Evolutionary conservation across 2,329 filamentous ascomycete species (phyloP).

Genomic region (Penicillium sp.): DNA sequence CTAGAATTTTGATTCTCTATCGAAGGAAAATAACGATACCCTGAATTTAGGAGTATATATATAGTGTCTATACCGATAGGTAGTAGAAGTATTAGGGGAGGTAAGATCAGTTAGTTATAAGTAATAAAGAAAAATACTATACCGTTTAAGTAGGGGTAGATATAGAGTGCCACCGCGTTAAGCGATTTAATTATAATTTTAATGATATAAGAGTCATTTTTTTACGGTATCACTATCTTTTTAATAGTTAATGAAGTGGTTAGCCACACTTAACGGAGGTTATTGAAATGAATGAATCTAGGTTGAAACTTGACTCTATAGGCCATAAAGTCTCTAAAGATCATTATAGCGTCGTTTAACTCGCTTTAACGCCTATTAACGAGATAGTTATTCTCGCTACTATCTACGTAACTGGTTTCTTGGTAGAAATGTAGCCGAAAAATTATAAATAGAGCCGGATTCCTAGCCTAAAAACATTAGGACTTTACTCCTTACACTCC

Average conservation of each 20-base stretch:
- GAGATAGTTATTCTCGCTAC: not conserved
- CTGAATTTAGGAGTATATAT: not conserved
- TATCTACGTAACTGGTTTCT: not conserved
- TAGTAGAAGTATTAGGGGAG: not conserved
- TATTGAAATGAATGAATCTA: not conserved
- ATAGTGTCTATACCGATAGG: not conserved
- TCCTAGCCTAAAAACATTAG: not conserved
- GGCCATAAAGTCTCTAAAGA: not conserved
- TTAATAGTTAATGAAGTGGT: not conserved
- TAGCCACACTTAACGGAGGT: not conserved
- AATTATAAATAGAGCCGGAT: not conserved
- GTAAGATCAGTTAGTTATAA: not conserved
- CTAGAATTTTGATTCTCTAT: not conserved
- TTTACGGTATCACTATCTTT: not conserved
- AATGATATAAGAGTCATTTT: not conserved
- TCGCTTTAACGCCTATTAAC: not conserved
- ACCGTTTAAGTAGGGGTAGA: too few species aligned
- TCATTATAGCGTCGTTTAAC: not conserved
- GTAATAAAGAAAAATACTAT: not conserved
- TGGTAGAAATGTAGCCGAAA: not conserved
- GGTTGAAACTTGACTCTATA: not conserved
- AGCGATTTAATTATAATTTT: constrained; percentile 1
- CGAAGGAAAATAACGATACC: not conserved
- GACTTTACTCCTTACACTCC: not conserved
- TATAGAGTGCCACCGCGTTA: not conserved